phyloP scores from a whole-genome alignment of 2,329 filamentous ascomycete genomes.

The Paraphoma chrysanthemicola region DNA sequence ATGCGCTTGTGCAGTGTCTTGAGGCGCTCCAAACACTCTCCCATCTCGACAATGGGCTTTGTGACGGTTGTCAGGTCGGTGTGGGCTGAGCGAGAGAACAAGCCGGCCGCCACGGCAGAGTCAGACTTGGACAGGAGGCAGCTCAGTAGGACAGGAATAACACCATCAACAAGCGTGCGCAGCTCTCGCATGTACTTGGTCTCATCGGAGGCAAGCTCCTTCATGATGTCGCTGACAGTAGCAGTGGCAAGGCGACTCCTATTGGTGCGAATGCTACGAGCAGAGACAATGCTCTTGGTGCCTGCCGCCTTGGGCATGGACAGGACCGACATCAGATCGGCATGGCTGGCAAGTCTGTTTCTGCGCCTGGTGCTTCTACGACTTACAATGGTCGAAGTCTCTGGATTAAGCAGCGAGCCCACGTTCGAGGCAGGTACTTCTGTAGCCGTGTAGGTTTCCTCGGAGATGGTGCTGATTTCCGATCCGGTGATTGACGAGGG shows the following conservation, averaged over 20 bases:
- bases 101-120: slow-evolving; percentile 67
- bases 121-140: slow-evolving; percentile 79
- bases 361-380: slow-evolving; percentile 61
- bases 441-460: slow-evolving; percentile 23
- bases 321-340: slow-evolving; percentile 90
- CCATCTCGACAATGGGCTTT: slow-evolving; percentile 93
- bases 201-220: slow-evolving; percentile 84
- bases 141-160: slow-evolving; percentile 88
- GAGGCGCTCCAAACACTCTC: slow-evolving; percentile 83
- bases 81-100: slow-evolving; percentile 68
- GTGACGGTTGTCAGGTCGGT: slow-evolving; percentile 70
- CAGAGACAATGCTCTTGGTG: slow-evolving; percentile 74
- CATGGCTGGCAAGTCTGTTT: slow-evolving; percentile 80
- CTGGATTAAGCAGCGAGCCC: slow-evolving; percentile 35
- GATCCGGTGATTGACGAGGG: slow-evolving; percentile 34
- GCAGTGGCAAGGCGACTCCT: slow-evolving; percentile 71
- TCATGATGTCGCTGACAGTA: slow-evolving; percentile 77
- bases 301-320: slow-evolving; percentile 71
- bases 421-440: slow-evolving; percentile 37
- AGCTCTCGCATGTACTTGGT: slow-evolving; percentile 87
- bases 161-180: slow-evolving; percentile 90
- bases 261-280: slow-evolving; percentile 78
- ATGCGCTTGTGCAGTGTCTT: slow-evolving; percentile 81
- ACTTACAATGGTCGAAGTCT: slow-evolving; percentile 49
- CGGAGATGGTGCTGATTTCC: slow-evolving; percentile 29